A percentile compares a stretch with the other conserved stretches of the same genome.
These are phyloP conservation scores for Closterium sp. DNA, from an alignment of 139 green algal species.

Conservation along the genomic window DNA sequence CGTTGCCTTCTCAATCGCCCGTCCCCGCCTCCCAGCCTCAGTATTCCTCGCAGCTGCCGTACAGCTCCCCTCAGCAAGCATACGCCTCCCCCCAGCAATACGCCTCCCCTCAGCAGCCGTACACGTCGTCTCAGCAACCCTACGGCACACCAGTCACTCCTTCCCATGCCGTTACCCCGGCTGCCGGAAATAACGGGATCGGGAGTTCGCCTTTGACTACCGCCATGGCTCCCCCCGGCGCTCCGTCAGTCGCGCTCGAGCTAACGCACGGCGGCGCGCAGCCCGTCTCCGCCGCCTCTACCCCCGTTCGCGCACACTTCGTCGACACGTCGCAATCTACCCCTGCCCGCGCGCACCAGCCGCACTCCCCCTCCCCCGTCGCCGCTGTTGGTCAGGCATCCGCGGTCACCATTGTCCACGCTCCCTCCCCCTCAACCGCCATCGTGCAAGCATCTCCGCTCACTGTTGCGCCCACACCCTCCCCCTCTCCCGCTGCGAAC, in stretches of 20 bases:
- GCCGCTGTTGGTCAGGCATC: neutral
- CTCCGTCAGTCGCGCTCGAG: neutral
- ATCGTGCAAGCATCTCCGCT: neutral
- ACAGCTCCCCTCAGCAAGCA: neutral
- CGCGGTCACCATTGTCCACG: neutral
- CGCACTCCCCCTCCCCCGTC: neutral
- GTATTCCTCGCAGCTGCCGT: neutral
- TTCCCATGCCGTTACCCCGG: neutral
- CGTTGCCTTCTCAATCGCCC: neutral
- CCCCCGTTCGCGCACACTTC: neutral
- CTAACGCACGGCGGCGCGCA: neutral
- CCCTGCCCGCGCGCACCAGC: neutral
- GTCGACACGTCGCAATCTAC: neutral
- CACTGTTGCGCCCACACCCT: neutral
- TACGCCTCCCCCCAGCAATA: neutral
- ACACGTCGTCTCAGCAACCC: neutral
- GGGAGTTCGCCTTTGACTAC: neutral
- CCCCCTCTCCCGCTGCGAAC: neutral
- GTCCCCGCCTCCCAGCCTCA: neutral
- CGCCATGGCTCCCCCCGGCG: neutral
- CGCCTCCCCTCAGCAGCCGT: neutral
- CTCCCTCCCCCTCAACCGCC: neutral
- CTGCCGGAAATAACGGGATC: neutral
- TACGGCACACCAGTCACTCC: neutral
- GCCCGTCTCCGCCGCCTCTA: neutral